Evolutionary conservation across 116 monocot genomes (phyloP), one percentile per base, ranked within the genome.

Genomic region (Phalaenopsis hybrid): DNA sequence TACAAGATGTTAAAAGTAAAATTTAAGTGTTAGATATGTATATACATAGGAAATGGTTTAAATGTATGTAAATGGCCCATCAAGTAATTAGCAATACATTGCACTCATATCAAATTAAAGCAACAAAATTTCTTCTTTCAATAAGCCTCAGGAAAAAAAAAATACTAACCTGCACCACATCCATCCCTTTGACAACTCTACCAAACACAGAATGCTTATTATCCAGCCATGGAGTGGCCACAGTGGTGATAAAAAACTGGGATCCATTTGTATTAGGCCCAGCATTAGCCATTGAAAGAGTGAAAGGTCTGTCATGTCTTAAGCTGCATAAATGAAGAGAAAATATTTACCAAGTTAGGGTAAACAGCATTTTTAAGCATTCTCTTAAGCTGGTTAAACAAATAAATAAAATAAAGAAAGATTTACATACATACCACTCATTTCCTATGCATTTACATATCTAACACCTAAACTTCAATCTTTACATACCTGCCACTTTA

Each of bases 151-250:
- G 2, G 8, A 12, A 69, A 11, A 69, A 11, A 70, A 37, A 16
- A 72, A 48, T 48, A 15, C 2, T 2, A 85, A 98, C 95, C 93
- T 98, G 98, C 81, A 98, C 95, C 79, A 98, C 98, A 86, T 98
- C 98, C 98, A 98, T 98, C 51, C 98, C 98, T 83, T 98, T 98
- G 13, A 84, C 90, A 85, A 95, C 98, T 85, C 98, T 87, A 63
- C 98, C 98, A 76, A 98, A 98, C 31, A 98, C 95, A 63, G 95
- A 92, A 51, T 98, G 98, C 84, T 95, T 98, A 76, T 93, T 98
- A 78, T 98, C 95, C 63, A 98, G 82, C 98, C 98, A 98, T 41
- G 98, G 93, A 28, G 98, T 95, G 8, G 95, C 95, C 55, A 98
- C 98, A 20, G 98, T 98, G 51, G 98, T 98, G 37, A 98, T 89